Conservation (phyloP, 2,329 filamentous ascomycete species). For the Monilinia polystroma region DNA sequence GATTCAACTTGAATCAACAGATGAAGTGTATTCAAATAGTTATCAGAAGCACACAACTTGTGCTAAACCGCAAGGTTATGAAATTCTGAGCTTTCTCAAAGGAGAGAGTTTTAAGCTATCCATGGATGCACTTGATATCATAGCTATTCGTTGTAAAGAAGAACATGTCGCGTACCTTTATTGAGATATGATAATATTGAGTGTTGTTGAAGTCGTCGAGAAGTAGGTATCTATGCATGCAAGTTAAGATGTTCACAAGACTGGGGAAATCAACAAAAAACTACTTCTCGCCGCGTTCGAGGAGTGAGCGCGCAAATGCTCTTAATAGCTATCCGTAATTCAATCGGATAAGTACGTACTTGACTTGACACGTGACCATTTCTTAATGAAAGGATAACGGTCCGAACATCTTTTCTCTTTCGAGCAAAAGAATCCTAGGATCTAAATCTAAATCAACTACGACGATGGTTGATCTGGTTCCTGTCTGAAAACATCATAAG, state of each 20-base stretch:
- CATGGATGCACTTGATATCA: background rate
- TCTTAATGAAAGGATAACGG: background rate
- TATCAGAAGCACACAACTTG: background rate
- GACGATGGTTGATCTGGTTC: too few species aligned
- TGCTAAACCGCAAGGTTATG: background rate
- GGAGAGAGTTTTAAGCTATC: background rate
- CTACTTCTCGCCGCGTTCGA: background rate
- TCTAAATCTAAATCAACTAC: too few species aligned
- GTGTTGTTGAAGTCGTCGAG: background rate
- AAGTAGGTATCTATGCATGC: background rate
- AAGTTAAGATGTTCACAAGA: background rate
- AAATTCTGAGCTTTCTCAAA: background rate
- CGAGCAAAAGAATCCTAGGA: too few species aligned
- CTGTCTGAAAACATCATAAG: too few species aligned
- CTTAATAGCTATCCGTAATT: background rate
- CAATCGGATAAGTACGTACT: accelerated
- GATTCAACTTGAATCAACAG: slow-evolving; percentile 1
- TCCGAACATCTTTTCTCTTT: background rate
- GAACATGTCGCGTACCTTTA: background rate
- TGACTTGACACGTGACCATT: background rate
- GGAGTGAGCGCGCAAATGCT: background rate
- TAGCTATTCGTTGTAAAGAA: background rate
- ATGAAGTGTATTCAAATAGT: background rate
- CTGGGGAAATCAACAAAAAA: background rate
- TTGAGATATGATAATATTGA: background rate